Conservation (phyloP, 352 stramenopile genomes). For the Globisporangium cylindrosporum region DNA sequence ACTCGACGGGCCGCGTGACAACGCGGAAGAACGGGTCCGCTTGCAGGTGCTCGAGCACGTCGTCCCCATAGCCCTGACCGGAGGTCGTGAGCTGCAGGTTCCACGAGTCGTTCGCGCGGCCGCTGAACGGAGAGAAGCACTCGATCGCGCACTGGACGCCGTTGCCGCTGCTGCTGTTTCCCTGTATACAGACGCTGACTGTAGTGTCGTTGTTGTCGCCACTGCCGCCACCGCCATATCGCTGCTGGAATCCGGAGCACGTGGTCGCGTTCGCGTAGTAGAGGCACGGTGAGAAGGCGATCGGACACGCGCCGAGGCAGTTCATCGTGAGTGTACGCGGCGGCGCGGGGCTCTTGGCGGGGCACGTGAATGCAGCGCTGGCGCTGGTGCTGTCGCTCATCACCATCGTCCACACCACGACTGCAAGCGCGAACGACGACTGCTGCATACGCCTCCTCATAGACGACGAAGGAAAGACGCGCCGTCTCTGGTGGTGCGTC, state of each 20-base stretch:
- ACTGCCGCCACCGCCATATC: not conserved
- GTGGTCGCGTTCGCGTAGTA: conserved; percentile 17
- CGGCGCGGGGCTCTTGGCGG: conserved; percentile 5
- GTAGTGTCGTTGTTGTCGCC: not conserved
- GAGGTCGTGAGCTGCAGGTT: conserved; percentile 32
- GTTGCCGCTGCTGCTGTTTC: not conserved
- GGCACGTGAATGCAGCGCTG: conserved; percentile 14
- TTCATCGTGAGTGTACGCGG: conserved; percentile 24
- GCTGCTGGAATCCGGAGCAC: conserved; percentile 15
- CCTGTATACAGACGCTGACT: conserved; percentile 16
- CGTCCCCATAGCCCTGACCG: conserved; percentile 25
- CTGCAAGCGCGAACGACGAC: not conserved
- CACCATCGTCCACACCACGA: not conserved
- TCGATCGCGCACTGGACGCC: conserved; percentile 28
- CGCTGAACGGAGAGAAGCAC: conserved; percentile 36
- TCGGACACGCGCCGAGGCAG: conserved; percentile 21
- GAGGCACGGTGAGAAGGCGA: conserved; percentile 20
- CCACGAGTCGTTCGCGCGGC: conserved; percentile 21
- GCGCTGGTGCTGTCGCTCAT: not conserved
- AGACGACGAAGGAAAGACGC: not conserved
- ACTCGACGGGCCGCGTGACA: conserved; percentile 20
- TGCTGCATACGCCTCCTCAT: not conserved
- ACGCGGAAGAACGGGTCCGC: conserved; percentile 26
- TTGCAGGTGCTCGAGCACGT: conserved; percentile 17
- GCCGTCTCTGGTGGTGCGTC: no score